Percentiles rank a stretch among this genome's conserved stretches.
These are phyloP conservation scores for Candida nitratophila DNA, from an alignment of 805 yeast species.

Conservation along the genomic window DNA sequence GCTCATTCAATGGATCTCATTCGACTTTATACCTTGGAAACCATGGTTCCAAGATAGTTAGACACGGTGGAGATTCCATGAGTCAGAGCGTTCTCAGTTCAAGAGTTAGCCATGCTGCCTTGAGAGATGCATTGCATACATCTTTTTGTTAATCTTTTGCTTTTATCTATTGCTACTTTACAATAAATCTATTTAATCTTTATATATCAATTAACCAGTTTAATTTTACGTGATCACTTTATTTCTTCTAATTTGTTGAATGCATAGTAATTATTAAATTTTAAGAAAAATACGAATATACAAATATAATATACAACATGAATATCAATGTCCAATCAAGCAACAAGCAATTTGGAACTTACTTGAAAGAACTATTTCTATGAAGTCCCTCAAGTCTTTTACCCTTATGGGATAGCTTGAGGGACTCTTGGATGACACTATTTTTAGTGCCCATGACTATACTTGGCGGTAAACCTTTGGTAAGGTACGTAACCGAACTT, in stretches of 20 bases:
- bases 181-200: too few relatives aligned
- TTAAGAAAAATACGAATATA: background rate
- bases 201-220: too few relatives aligned
- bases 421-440: conserved; percentile 7
- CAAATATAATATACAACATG: background rate
- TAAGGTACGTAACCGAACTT: conserved; percentile 22
- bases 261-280: too few relatives aligned
- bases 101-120: conserved; percentile 39
- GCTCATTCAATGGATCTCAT: conserved; percentile 27
- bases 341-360: too few relatives aligned
- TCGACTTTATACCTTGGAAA: conserved; percentile 36
- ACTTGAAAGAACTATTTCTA: background rate
- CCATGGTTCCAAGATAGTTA: conserved; percentile 32
- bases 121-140: conserved; percentile 36
- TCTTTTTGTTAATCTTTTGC: conserved; percentile 8
- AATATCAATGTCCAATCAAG: background rate
- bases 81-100: conserved; percentile 29
- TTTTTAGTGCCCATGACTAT: background rate
- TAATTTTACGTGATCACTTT: too few relatives aligned
- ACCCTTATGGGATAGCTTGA: conserved; percentile 6
- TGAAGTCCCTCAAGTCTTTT: background rate
- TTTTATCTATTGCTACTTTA: too few relatives aligned
- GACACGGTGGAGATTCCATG: conserved; percentile 36
- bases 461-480: conserved; percentile 1
- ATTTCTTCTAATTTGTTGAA: too few relatives aligned